Evolutionary conservation across 139 green algal genomes (phyloP), one percentile per base, ranked within the genome.

Genomic region (Eudorina sp.): DNA sequence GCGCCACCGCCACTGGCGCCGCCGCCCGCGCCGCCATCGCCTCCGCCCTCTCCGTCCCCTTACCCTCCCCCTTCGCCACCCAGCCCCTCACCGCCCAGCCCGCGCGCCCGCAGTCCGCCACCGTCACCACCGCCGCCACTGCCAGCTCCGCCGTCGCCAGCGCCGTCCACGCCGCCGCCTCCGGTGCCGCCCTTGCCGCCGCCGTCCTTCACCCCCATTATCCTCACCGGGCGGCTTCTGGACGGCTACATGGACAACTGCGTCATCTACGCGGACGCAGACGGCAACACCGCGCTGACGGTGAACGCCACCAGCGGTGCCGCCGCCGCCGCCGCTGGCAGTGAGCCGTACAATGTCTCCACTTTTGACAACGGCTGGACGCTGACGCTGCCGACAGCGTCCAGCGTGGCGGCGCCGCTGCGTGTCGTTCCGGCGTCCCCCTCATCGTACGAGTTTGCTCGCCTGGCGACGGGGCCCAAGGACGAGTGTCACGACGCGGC

Each of bases 201-300:
- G 62, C 80, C 80, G 8, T 8, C 60, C 43, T 77, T 86, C 80
- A 27, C 2, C 1, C 60, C 80, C 25, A 19, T 86, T 19, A 27
- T 36, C 7, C 60, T 76, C 11, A 66, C 60, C 2, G 80, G 80
- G 18, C 62, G 80, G n/a, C 11, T 48, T 11, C 3, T 77, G 7
- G 80, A 86, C 60, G 80, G 60, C 1, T 86, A 86, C 60, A 46
- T 77, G n/a, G 80, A 86, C 13, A 86, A 86, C 62, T 86, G 80
- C 62, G 43, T 86, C 27, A 31, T 86, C 29, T 86, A 77, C 41
- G 80, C 80, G 23, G 80, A 86, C 45, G 48, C 43, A n/a, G 66
- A 86, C 80, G 60, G 43, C 60, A 40, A 86, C 43, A 40, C 19
- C 55, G 41, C 27, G n/a, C 43, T 85, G 4, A 25, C n/a, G n/a